Evolutionary conservation across 1,284 basidiomycete species (phyloP).

Genomic region (Tremellales sp.): DNA sequence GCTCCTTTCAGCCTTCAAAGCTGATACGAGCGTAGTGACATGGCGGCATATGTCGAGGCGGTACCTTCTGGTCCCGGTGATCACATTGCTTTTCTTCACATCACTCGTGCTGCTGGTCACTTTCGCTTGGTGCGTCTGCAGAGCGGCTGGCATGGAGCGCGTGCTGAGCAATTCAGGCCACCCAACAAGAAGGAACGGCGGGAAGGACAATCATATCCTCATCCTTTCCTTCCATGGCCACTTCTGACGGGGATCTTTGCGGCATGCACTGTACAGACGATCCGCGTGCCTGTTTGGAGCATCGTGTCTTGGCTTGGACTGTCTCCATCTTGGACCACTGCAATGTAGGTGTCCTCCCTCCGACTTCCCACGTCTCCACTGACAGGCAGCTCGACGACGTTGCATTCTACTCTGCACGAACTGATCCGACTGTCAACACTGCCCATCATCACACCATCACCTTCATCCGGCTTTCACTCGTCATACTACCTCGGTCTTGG

Average conservation of each 20-base stretch:
- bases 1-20: background rate
- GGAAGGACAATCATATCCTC: constrained; percentile 43
- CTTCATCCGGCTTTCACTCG: constrained; percentile 45
- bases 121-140: constrained; percentile 41
- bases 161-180: constrained; percentile 38
- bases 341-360: constrained; percentile 16
- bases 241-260: constrained; percentile 44
- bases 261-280: constrained; percentile 39
- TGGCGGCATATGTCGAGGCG: constrained; percentile 40
- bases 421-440: constrained; percentile 38
- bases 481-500: constrained; percentile 47
- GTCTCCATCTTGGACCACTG: constrained; percentile 9
- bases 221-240: constrained; percentile 40
- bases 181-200: constrained; percentile 35
- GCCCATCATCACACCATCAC: constrained; percentile 34
- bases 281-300: constrained; percentile 40
- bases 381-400: constrained; percentile 25
- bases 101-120: constrained; percentile 37
- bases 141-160: background rate
- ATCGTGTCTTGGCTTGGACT: constrained; percentile 28
- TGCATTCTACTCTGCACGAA: constrained; percentile 42
- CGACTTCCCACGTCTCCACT: background rate
- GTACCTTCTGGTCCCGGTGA: constrained; percentile 42
- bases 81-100: constrained; percentile 32
- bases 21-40: constrained; percentile 25